Evolutionary conservation across 768 basidiomycete genomes (phyloP).

Genomic region (Leccinum obscurum): DNA sequence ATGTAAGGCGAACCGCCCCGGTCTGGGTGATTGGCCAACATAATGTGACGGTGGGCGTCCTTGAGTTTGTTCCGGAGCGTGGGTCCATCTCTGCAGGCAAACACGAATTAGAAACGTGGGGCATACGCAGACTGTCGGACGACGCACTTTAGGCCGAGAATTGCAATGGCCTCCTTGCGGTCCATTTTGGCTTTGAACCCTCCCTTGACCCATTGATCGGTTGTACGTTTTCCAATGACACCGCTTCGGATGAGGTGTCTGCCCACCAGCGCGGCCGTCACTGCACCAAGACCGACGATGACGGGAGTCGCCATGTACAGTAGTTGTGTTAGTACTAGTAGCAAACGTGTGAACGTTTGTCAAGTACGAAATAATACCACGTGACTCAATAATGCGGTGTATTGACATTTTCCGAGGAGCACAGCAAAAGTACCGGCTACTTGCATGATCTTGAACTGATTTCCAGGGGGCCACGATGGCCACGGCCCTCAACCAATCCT

Average conservation of each 20-base stretch:
- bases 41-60: constrained; percentile 94
- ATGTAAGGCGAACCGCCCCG: constrained; percentile 97
- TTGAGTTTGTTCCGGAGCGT: constrained; percentile 77
- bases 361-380: background rate
- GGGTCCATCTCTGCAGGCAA: constrained; percentile 38
- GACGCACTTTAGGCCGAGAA: constrained; percentile 93
- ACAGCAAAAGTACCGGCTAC: constrained; percentile 58
- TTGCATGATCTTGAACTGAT: too few species aligned
- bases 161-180: constrained; percentile 78
- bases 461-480: too few species aligned
- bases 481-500: constrained; percentile 25
- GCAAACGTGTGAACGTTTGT: background rate
- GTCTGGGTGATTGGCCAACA: constrained; percentile 99
- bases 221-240: constrained; percentile 51
- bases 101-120: background rate
- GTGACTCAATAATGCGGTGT: background rate
- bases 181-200: constrained; percentile 95
- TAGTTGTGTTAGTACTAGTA: background rate
- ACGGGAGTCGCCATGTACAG: constrained; percentile 73
- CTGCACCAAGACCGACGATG: constrained; percentile 68
- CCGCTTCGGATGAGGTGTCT: constrained; percentile 69
- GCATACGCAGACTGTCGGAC: constrained; percentile 30
- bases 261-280: constrained; percentile 69
- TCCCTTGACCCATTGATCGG: constrained; percentile 74
- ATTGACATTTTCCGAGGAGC: too few species aligned